Percentiles rank a stretch among this genome's conserved stretches.
Conservation (phyloP, 192 early-diverging fungal species). For the Chytriomyces sp. region DNA sequence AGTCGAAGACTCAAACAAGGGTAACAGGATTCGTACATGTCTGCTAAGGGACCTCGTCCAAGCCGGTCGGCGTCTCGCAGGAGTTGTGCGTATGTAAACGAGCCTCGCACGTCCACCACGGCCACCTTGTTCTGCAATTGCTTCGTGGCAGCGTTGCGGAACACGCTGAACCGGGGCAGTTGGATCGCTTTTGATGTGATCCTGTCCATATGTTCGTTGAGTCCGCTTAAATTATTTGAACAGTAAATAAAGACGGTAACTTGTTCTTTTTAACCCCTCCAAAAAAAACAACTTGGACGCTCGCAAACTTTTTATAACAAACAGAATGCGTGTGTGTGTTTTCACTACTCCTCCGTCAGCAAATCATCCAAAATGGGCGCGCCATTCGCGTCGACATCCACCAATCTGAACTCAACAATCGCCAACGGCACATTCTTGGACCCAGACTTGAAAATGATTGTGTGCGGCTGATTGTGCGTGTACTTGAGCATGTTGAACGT, state of each 20-base stretch:
- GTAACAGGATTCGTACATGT: no score
- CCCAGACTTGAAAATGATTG: constrained; percentile 4
- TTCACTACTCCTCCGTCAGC: not conserved
- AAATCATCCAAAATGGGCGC: not conserved
- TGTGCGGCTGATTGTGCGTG: constrained; percentile 19
- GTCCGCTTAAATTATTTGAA: no score
- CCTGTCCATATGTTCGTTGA: no score
- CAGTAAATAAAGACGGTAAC: no score
- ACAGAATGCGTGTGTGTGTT: no score
- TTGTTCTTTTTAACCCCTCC: no score
- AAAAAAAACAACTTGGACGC: no score
- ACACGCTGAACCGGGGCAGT: not conserved
- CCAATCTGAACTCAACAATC: not conserved
- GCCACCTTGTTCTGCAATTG: not conserved
- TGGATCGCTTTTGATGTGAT: not conserved
- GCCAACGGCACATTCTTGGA: not conserved
- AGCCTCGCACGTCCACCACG: not conserved
- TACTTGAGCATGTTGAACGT: constrained; percentile 8
- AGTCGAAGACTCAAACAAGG: no score
- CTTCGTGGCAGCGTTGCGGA: not conserved
- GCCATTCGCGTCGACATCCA: not conserved
- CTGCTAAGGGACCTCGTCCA: not conserved
- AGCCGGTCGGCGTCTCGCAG: not conserved
- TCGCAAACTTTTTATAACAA: no score
- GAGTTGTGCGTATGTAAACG: not conserved